These are phyloP conservation scores for Torulaspora gathmanii DNA, from an alignment of 805 yeast genomes.

Conservation along the genomic window DNA sequence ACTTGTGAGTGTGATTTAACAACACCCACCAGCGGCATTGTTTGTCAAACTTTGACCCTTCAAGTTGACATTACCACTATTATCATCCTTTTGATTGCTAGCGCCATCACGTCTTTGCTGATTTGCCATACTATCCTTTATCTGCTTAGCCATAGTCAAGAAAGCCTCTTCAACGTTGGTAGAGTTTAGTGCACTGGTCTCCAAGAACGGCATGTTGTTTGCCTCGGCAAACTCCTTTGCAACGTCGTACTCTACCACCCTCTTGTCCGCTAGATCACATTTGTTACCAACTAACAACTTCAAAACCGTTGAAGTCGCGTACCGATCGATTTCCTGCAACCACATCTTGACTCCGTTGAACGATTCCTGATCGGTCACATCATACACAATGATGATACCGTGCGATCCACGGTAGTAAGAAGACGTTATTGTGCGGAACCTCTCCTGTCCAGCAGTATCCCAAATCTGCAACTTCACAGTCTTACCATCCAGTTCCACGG, in stretches of 20 bases:
- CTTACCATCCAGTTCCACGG: slow-evolving; percentile 92
- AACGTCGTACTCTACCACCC: slow-evolving; percentile 90
- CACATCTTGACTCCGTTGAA: slow-evolving; percentile 96
- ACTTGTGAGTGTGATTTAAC: slow-evolving; percentile 31
- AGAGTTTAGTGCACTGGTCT: slow-evolving; percentile 91
- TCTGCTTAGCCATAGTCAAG: slow-evolving; percentile 97
- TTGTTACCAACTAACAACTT: slow-evolving; percentile 94
- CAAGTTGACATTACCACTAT: slow-evolving; percentile 65
- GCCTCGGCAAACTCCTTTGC: slow-evolving; percentile 98
- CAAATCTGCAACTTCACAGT: slow-evolving; percentile 96
- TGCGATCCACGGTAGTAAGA: slow-evolving; percentile 98
- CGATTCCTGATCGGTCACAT: slow-evolving; percentile 94
- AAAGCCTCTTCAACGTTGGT: slow-evolving; percentile 98
- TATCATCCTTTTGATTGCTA: slow-evolving; percentile 38
- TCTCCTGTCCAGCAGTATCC: slow-evolving; percentile 99
- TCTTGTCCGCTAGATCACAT: slow-evolving; percentile 88
- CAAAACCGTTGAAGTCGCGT: slow-evolving; percentile 96
- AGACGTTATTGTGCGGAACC: slow-evolving; percentile 95
- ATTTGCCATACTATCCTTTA: slow-evolving; percentile 90
- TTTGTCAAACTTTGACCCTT: slow-evolving; percentile 59
- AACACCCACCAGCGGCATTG: slow-evolving; percentile 44
- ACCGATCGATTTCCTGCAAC: slow-evolving; percentile 97
- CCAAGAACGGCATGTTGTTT: slow-evolving; percentile 83
- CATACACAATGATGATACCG: slow-evolving; percentile 96
- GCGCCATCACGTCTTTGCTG: slow-evolving; percentile 39